Conservation (phyloP, 805 yeast species). For the Monosporozyma aquatica region DNA sequence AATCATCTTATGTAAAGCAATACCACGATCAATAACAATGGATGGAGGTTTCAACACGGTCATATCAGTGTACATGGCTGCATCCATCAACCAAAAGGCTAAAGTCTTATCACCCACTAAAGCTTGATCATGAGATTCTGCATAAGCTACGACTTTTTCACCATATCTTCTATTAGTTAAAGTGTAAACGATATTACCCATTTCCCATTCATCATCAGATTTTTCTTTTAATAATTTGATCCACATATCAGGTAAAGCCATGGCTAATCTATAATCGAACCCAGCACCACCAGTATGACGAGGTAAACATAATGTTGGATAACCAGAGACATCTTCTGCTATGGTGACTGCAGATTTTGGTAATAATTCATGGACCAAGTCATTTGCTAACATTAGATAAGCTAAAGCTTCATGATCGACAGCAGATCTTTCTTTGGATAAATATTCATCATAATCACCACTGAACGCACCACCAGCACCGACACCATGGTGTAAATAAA, state of each 20-base stretch:
- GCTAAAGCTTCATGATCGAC: conserved; percentile 84
- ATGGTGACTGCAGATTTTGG: conserved; percentile 56
- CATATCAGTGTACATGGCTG: conserved; percentile 97
- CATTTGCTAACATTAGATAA: conserved; percentile 87
- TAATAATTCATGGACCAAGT: conserved; percentile 50
- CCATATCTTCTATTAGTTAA: conserved; percentile 80
- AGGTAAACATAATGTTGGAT: conserved; percentile 87
- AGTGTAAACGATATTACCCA: conserved; percentile 70
- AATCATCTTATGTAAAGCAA: conserved; percentile 85
- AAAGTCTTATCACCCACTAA: conserved; percentile 93
- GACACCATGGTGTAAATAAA: conserved; percentile 85
- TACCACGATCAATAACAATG: conserved; percentile 77
- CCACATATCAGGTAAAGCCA: conserved; percentile 99
- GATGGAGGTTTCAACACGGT: conserved; percentile 63
- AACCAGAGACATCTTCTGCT: conserved; percentile 96
- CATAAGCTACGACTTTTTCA: conserved; percentile 83
- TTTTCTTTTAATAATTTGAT: conserved; percentile 81
- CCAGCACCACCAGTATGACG: conserved; percentile 78
- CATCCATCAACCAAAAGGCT: conserved; percentile 98
- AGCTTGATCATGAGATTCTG: conserved; percentile 96
- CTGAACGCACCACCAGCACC: conserved; percentile 75
- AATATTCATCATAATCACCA: conserved; percentile 88
- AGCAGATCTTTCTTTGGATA: conserved; percentile 51
- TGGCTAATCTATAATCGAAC: conserved; percentile 84
- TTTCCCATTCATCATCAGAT: conserved; percentile 84